Evolutionary conservation across 768 basidiomycete genomes (phyloP).

Genomic region (Mycena pura): DNA sequence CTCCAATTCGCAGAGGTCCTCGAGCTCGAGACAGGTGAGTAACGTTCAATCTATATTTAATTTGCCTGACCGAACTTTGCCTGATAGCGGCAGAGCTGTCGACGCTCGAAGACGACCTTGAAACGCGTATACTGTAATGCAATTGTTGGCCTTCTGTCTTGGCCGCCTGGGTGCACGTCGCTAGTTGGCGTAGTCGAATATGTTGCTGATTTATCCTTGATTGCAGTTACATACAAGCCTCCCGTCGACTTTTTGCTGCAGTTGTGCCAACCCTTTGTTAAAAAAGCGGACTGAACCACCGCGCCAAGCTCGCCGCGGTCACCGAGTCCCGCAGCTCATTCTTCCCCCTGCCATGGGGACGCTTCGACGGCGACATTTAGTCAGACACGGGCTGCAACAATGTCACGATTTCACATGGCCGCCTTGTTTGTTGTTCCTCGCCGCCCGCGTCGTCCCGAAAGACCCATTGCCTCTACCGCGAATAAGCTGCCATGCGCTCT

Average conservation of each 20-base stretch:
- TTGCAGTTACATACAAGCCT: no score
- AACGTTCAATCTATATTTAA: not conserved
- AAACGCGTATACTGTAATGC: not conserved
- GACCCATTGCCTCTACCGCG: not conserved
- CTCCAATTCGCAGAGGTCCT: not conserved
- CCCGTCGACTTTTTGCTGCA: no score
- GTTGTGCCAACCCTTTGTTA: no score
- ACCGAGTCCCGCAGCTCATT: not conserved
- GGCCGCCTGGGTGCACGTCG: not conserved
- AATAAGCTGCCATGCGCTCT: not conserved
- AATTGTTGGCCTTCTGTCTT: not conserved
- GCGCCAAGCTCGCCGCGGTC: not conserved
- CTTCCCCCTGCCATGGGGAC: not conserved
- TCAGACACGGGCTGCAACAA: not conserved
- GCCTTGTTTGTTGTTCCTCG: not conserved
- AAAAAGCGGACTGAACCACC: not conserved
- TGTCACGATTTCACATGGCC: constrained; percentile 4
- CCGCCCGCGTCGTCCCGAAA: not conserved
- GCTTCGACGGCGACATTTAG: constrained; percentile 1
- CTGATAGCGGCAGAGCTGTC: not conserved
- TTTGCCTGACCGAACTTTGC: not conserved
- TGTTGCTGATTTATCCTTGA: no score
- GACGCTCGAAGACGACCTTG: not conserved
- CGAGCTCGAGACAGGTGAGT: not conserved
- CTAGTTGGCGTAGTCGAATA: no score